Base-by-base conservation (phyloP, 2,329 filamentous ascomycete genomes). In the Pseudonectria foliicola region DNA sequence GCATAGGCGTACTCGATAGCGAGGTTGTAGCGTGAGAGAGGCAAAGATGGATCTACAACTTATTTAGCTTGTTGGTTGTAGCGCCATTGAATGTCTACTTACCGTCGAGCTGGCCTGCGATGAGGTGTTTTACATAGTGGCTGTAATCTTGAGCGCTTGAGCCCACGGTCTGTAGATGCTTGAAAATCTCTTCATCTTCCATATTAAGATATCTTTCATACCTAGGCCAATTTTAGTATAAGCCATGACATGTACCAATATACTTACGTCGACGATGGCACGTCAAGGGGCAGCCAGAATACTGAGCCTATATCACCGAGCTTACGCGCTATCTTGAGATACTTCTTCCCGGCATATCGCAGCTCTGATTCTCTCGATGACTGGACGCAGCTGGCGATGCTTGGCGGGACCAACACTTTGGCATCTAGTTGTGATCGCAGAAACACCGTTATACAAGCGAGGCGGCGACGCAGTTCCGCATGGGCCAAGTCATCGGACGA, bases 131-230 rank as follows among this genome's bases (percentile, higher is more conserved):
- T 2, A 53, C 49, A 10, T 55, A 46, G 2, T 29, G 14, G 1
- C 34, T 39, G 10, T 53, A 45, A 12, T 44, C 28, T 3, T 42
- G 39, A 2, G 40, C 39, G 1, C 38, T 33, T 2, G 42, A 33
- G 0, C 44, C 45, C 1, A 60, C 27, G 1, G 39, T 44, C 2
- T 31, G 24, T 3, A 60, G 24, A 27, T 60, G 57, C 7, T 33
- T 37, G n/a, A 60, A 56, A 0, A 48, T 41, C 6, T 53, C 48
- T 4, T 52, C 52, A 10, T 60, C 57, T 6, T 60, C 57, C 41
- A 59, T 50, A 15, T 55, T 56, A 1, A 60, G 33, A 37, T 60
- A 60, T 24, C 57, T 41, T 31, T 60, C 57, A 8, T 59, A 60
- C 5, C 57, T 56, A 33, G 3, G 4, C 3, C 6, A 10, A 6